These are phyloP conservation scores for Epichloe elymi DNA, from an alignment of 2,329 filamentous ascomycete species.

Conservation along the genomic window DNA sequence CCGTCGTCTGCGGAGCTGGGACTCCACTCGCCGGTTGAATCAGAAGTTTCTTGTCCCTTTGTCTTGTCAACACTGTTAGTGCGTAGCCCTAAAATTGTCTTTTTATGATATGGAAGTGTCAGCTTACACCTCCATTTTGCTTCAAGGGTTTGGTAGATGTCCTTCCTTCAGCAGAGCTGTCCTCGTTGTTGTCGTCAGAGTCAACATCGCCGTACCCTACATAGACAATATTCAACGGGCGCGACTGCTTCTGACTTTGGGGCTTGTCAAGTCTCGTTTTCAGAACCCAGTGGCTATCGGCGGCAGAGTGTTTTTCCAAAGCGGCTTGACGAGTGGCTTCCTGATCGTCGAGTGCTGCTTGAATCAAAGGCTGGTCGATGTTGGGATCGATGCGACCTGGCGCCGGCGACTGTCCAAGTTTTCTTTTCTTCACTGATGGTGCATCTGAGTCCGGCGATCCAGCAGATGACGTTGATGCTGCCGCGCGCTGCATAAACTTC, in stretches of 20 bases:
- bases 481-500: slow-evolving; percentile 95
- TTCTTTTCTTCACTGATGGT: slow-evolving; percentile 50
- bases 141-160: slow-evolving; percentile 23
- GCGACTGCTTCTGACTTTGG: slow-evolving; percentile 16
- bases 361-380: slow-evolving; percentile 46
- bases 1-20: slow-evolving; percentile 11
- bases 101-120: not conserved
- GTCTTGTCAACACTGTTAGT: not conserved
- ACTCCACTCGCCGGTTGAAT: slow-evolving; percentile 14
- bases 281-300: slow-evolving; percentile 67
- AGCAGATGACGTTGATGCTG: slow-evolving; percentile 40
- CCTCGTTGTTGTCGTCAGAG: slow-evolving; percentile 23
- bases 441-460: slow-evolving; percentile 35
- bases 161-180: slow-evolving; percentile 19
- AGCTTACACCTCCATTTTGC: slow-evolving; percentile 14
- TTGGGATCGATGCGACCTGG: slow-evolving; percentile 23
- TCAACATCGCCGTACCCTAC: slow-evolving; percentile 40
- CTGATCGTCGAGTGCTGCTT: slow-evolving; percentile 51
- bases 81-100: too few relatives aligned
- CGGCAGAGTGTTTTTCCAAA: slow-evolving; percentile 47
- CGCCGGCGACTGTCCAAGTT: slow-evolving; percentile 25
- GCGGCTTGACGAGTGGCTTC: slow-evolving; percentile 51
- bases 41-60: slow-evolving; percentile 8
- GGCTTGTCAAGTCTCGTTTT: slow-evolving; percentile 28
- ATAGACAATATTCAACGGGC: slow-evolving; percentile 45